These are phyloP conservation scores for Tuber borchii DNA, from an alignment of 495 filamentous ascomycete species.

Conservation along the genomic window DNA sequence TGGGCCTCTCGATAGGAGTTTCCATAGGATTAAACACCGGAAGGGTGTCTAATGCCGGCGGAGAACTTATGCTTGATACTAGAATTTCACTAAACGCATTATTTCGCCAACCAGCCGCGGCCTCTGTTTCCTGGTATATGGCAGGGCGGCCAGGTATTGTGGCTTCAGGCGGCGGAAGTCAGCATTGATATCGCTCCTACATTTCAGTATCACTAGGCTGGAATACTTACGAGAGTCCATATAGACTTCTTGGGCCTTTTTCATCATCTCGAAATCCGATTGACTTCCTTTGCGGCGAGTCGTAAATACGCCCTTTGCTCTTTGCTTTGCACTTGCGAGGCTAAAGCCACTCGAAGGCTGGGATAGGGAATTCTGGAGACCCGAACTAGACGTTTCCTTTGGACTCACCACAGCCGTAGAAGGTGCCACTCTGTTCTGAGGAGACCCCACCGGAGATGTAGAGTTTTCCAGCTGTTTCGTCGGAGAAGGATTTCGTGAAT, in stretches of 20 bases:
- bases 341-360: constrained; percentile 14
- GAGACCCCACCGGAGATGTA: constrained; percentile 10
- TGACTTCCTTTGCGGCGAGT: constrained; percentile 57
- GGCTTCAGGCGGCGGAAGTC: constrained; percentile 48
- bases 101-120: constrained; percentile 46
- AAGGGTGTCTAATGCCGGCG: constrained; percentile 5
- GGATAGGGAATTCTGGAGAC: constrained; percentile 9
- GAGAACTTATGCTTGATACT: constrained; percentile 16
- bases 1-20: constrained; percentile 31
- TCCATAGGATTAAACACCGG: constrained; percentile 29
- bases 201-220: not conserved
- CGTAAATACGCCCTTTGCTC: constrained; percentile 36
- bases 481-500: constrained; percentile 27
- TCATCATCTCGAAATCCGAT: constrained; percentile 60
- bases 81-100: constrained; percentile 45
- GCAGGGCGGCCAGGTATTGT: constrained; percentile 66
- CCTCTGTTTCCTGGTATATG: constrained; percentile 58
- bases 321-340: constrained; percentile 31
- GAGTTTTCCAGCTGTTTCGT: constrained; percentile 29
- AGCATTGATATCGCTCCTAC: constrained; percentile 16
- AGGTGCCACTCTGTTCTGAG: constrained; percentile 19
- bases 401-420: not conserved
- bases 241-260: constrained; percentile 58
- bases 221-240: constrained; percentile 67
- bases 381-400: constrained; percentile 12